Evolutionary conservation across 2,329 filamentous ascomycete species (phyloP).

Genomic region (Fusarium sp.): DNA sequence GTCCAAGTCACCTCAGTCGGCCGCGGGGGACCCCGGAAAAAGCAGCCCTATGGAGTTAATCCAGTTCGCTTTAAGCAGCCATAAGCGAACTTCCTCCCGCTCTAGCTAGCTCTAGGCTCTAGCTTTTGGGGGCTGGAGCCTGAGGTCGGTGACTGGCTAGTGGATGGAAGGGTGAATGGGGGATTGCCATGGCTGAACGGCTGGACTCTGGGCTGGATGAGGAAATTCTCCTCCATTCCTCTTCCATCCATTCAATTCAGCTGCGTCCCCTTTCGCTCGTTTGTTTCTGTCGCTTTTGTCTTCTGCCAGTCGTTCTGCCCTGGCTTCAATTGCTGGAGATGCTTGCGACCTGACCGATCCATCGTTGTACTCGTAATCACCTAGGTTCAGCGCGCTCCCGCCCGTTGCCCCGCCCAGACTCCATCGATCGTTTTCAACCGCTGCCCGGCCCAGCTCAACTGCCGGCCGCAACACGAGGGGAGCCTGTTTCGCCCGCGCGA

Average conservation of each 20-base stretch:
- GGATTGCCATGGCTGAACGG: constrained; percentile 33
- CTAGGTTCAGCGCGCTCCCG: neutral
- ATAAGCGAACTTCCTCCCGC: constrained; percentile 3
- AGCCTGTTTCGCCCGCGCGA: constrained; percentile 1
- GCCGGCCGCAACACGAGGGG: neutral
- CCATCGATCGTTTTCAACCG: constrained; percentile 8
- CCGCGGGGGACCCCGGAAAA: constrained; percentile 11
- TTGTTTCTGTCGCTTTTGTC: constrained; percentile 14
- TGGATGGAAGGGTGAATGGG: neutral
- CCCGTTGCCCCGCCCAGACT: constrained; percentile 31
- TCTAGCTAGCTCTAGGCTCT: neutral
- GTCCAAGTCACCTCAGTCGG: neutral
- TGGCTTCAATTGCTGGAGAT: constrained; percentile 11
- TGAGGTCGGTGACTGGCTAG: constrained; percentile 12
- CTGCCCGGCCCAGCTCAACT: neutral
- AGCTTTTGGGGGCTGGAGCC: constrained; percentile 21
- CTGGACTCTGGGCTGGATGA: constrained; percentile 7
- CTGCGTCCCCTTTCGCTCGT: neutral
- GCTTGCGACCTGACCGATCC: constrained; percentile 9
- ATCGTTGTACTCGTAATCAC: constrained; percentile 1
- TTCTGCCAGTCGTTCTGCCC: constrained; percentile 22
- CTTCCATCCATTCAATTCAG: constrained; percentile 1
- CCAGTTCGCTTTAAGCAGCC: constrained; percentile 8
- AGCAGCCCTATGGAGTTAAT: constrained; percentile 21
- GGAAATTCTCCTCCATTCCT: constrained; percentile 31